Evolutionary conservation across 768 basidiomycete species (phyloP), one percentile per base, ranked within the genome.

Genomic region (Mrakia frigida): DNA sequence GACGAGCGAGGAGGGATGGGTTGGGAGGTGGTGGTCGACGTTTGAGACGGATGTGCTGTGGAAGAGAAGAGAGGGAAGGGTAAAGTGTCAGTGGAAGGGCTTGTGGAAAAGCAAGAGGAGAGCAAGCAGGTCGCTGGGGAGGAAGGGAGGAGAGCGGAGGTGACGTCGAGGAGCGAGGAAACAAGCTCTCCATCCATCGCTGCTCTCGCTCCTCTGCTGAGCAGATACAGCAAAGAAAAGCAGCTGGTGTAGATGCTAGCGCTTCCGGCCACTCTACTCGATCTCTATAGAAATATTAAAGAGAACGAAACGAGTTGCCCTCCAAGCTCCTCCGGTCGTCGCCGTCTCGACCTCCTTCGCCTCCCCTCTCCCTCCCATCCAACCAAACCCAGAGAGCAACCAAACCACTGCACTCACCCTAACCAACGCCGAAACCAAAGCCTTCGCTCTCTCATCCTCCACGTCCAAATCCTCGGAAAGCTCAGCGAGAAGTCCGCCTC

Each of bases 371-470:
- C 37, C 3, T 1, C 63, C 33, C 31, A 33, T 23, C 31, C 28
- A 6, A 2, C 37, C 10, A 6, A 4, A 37, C 23, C 33, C 33
- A 35, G 5, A 65, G n/a, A 16, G 14, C 7, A 35, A 18, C 9
- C 2, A 37, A 1, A 43, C 5, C 46, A 5, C 46, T 50, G 33
- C 5, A 68, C 65, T 41, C 39, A 68, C 65, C 65, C 65, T 68
- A 21, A 68, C 65, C 35, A 68, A 37, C 35, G 65, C 65, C 16
- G 39, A 25, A 11, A 68, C 65, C 37, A 68, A 41, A 4, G 76
- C 73, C 16, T 78, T 74, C 6, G 79, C 82, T 2, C 67, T 76
- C 35, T 78, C 80, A 11, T 78, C 81, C 9, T 81, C 82, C 5
- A 81, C 80, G 3, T 67, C 60, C 43, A 81, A 70, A 46, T 74